These are phyloP conservation scores for Alloteropsis angusta DNA, from an alignment of 202 grass and related monocot genomes.

Conservation along the genomic window DNA sequence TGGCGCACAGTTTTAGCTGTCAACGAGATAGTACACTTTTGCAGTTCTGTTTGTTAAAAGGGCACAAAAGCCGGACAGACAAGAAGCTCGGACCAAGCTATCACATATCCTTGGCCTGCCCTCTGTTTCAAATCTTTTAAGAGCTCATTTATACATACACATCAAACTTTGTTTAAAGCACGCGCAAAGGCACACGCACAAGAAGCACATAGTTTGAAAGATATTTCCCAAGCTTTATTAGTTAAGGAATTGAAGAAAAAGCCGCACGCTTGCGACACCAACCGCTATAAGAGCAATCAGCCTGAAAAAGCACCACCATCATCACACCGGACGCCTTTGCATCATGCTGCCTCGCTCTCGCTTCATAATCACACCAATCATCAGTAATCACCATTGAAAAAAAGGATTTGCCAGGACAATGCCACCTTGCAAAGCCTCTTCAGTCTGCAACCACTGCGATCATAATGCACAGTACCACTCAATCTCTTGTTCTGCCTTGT, in stretches of 20 bases:
- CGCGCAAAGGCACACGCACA: neutral
- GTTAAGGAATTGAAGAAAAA: too few species aligned
- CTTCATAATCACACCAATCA: constrained; percentile 17
- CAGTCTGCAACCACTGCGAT: neutral
- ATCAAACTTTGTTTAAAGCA: neutral
- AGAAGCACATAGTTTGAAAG: neutral
- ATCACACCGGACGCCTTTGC: neutral
- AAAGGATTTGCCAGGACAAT: constrained; percentile 20
- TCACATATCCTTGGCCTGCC: neutral
- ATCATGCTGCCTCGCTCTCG: constrained; percentile 24
- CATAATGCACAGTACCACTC: neutral
- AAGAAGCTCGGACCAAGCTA: neutral
- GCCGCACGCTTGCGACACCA: constrained; percentile 6
- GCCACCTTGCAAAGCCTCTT: neutral
- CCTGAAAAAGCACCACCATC: neutral
- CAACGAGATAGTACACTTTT: neutral
- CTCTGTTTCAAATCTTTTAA: neutral
- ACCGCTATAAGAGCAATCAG: constrained; percentile 9
- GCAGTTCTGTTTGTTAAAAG: neutral
- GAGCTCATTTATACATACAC: neutral
- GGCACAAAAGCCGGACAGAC: neutral
- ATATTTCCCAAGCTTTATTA: neutral
- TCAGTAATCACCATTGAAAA: constrained; percentile 13
- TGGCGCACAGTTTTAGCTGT: neutral
- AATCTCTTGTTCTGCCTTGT: neutral